These are phyloP conservation scores for Saksenaea oblongispora DNA, from an alignment of 371 early-diverging fungal species.

Conservation along the genomic window DNA sequence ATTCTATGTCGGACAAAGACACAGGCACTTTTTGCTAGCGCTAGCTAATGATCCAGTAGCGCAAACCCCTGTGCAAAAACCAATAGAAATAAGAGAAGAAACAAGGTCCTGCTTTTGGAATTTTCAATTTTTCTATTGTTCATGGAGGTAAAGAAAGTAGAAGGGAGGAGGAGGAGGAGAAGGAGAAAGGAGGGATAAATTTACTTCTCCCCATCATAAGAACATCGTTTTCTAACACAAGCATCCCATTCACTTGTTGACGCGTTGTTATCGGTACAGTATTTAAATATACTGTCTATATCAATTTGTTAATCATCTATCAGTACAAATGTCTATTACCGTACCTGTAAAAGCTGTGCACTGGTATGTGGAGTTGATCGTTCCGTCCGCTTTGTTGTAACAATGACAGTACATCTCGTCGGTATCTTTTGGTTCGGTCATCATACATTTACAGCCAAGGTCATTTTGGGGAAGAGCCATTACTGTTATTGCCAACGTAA, in stretches of 20 bases:
- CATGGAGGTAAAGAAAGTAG: too few species aligned
- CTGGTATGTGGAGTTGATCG: conserved; percentile 4
- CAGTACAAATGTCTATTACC: not conserved
- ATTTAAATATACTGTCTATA: conserved; percentile 18
- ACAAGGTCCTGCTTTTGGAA: too few species aligned
- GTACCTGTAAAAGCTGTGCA: conserved; percentile 18
- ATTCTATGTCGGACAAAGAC: too few species aligned
- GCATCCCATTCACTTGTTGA: conserved; percentile 14
- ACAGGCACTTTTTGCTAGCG: too few species aligned
- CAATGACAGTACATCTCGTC: conserved; percentile 23
- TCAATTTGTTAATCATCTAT: too few species aligned
- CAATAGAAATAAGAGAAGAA: too few species aligned
- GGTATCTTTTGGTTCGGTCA: conserved; percentile 18
- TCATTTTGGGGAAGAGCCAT: conserved; percentile 2
- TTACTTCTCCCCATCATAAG: not conserved
- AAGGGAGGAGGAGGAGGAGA: too few species aligned
- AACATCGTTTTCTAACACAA: conserved; percentile 17
- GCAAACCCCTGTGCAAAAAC: too few species aligned
- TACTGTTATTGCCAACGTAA: not conserved
- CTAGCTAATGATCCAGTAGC: too few species aligned
- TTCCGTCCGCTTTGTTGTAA: conserved; percentile 19
- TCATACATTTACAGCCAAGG: conserved; percentile 27
- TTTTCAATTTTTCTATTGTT: too few species aligned
- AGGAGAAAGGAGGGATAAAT: too few species aligned
- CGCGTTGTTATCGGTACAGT: conserved; percentile 16